A percentile compares a stretch with the other conserved stretches of the same genome.
Conservation (phyloP, 805 yeast species). For the Maudiozyma bulderi region DNA sequence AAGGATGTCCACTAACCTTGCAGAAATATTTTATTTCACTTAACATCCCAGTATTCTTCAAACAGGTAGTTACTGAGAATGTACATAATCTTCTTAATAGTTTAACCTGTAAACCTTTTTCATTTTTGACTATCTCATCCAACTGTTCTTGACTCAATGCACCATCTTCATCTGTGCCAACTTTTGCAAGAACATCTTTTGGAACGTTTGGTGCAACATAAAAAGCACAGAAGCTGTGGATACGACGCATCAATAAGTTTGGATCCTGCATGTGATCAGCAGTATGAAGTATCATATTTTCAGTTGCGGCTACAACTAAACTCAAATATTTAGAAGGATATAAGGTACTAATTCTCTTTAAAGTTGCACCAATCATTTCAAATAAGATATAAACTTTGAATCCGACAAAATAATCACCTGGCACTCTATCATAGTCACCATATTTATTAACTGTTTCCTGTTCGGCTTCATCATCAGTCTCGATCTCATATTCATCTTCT, state of each 20-base stretch:
- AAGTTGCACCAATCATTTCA: conserved; percentile 52
- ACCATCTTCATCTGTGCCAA: conserved; percentile 10
- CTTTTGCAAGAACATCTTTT: conserved; percentile 16
- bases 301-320: conserved; percentile 52
- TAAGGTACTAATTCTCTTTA: conserved; percentile 53
- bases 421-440: conserved; percentile 8
- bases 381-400: conserved; percentile 55
- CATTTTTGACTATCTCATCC: conserved; percentile 41
- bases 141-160: conserved; percentile 29
- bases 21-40: conserved; percentile 20
- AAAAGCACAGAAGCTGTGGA: conserved; percentile 54
- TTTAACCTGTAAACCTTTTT: conserved; percentile 52
- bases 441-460: background rate
- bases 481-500: conserved; percentile 6
- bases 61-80: conserved; percentile 36
- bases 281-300: conserved; percentile 42
- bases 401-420: conserved; percentile 33
- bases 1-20: conserved; percentile 11
- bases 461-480: background rate
- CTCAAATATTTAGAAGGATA: conserved; percentile 75
- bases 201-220: conserved; percentile 42
- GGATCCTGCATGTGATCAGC: conserved; percentile 27
- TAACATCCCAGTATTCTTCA: conserved; percentile 22
- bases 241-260: conserved; percentile 46
- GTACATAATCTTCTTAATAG: conserved; percentile 56